Conservation (phyloP, 164 flowering plant species). For the Saururus chinensis region DNA sequence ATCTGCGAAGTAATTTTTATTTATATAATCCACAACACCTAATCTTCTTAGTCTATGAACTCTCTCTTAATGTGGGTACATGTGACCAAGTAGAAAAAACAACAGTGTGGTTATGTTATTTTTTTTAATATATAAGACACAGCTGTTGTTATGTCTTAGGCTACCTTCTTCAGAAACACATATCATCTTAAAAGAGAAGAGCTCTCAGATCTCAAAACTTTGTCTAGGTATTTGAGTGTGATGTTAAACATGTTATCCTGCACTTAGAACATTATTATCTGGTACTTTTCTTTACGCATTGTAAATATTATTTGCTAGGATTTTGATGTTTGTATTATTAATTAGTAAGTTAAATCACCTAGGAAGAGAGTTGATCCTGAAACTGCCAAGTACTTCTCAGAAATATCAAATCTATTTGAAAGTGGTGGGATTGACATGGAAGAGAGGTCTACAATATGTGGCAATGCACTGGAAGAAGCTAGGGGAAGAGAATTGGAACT, state of each 20-base stretch:
- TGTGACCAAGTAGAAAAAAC: no score
- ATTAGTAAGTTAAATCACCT: constrained; percentile 1
- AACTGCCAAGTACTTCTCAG: constrained; percentile 61
- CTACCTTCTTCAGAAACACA: no score
- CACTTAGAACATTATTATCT: background rate
- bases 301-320: background rate
- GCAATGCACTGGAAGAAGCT: constrained; percentile 85
- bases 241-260: background rate
- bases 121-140: no score
- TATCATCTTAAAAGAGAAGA: no score
- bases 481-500: constrained; percentile 80
- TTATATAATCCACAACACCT: no score
- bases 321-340: background rate
- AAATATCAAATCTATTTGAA: constrained; percentile 70
- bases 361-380: constrained; percentile 92
- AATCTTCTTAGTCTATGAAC: no score
- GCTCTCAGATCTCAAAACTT: no score
- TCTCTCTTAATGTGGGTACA: no score
- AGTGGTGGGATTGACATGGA: constrained; percentile 53
- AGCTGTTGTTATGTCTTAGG: no score
- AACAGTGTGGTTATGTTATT: no score
- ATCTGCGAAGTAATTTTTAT: no score
- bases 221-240: no score
- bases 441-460: constrained; percentile 57
- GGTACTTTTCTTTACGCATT: background rate